These are phyloP conservation scores for Triticum aestivum DNA, from an alignment of 176 grass and related monocot species.

Conservation along the genomic window IWGSC_CS_RefSeq_v2.1 NC_057798.1:512549555-512550054, in stretches of 20 bases:
- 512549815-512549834: not conserved
- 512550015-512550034: no score
- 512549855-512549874: not conserved
- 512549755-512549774: no score
- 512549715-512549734: no score
- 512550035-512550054: not conserved
- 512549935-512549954: no score
- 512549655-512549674: not conserved
- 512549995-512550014: not conserved
- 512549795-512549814: no score
- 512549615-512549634: not conserved
- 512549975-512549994: no score
- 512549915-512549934: not conserved
- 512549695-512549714: no score
- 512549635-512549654: not conserved
- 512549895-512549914: not conserved
- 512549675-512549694: not conserved
- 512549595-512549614: not conserved
- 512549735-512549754: no score
- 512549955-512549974: no score
- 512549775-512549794: no score
- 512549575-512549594: not conserved
- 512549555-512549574: not conserved
- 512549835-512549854: not conserved
- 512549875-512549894: not conserved